phyloP scores from a whole-genome alignment of 176 grass and related monocot genomes.

The Eleusine coracana region DNA sequence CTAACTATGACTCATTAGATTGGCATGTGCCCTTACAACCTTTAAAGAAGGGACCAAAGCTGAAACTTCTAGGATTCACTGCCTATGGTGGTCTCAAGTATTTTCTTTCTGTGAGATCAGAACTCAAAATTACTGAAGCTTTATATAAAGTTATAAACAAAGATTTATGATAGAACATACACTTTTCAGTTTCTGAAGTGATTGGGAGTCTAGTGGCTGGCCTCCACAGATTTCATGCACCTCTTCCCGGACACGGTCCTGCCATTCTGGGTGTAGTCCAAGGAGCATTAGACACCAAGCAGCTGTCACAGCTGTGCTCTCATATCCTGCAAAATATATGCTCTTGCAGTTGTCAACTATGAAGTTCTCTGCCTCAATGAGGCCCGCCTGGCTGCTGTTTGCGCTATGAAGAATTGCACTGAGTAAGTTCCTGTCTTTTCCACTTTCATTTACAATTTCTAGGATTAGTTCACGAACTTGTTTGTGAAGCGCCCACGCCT shows the following conservation, averaged over 20 bases:
- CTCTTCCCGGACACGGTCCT: slow-evolving; percentile 65
- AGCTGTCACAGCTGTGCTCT: slow-evolving; percentile 86
- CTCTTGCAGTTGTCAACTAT: slow-evolving; percentile 99
- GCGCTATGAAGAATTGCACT: slow-evolving; percentile 71
- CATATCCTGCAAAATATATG: slow-evolving; percentile 96
- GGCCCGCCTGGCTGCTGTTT: slow-evolving; percentile 47
- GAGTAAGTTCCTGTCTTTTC: slow-evolving; percentile 72
- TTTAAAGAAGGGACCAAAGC: neutral
- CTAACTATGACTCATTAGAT: neutral
- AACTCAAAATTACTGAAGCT: slow-evolving; percentile 15
- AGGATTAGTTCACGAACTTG: slow-evolving; percentile 76
- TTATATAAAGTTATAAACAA: neutral
- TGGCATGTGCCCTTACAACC: neutral
- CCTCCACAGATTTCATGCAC: slow-evolving; percentile 52
- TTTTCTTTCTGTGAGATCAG: neutral
- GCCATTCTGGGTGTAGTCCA: slow-evolving; percentile 87
- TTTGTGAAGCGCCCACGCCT: slow-evolving; percentile 77
- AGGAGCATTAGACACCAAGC: slow-evolving; percentile 94
- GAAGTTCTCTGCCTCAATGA: slow-evolving; percentile 62
- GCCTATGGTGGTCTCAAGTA: neutral
- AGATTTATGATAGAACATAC: slow-evolving; percentile 37
- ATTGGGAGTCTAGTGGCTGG: slow-evolving; percentile 44
- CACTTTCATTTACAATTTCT: slow-evolving; percentile 62
- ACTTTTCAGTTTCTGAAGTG: slow-evolving; percentile 91
- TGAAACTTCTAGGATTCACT: neutral